phyloP scores from a whole-genome alignment of 208 protist species.

The Trypanosoma scelopori region DNA sequence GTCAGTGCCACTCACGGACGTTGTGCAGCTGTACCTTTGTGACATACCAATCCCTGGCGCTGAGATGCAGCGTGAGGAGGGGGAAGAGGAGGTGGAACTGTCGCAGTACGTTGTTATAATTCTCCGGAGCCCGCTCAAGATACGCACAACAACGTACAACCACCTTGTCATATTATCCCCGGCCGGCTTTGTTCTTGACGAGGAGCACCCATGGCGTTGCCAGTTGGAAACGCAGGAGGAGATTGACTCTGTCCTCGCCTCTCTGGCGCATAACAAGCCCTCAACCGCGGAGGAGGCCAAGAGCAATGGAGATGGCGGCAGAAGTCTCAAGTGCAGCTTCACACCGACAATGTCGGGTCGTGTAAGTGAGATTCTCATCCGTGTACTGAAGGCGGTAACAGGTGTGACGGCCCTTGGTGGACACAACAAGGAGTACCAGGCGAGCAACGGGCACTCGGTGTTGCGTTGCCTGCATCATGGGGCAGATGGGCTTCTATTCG shows the following conservation, averaged over 20 bases:
- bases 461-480: constrained; percentile 75
- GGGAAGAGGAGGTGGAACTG: constrained; percentile 16
- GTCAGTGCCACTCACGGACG: constrained; percentile 61
- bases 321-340: constrained; percentile 35
- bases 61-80: background rate
- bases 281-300: constrained; percentile 3
- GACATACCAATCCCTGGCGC: constrained; percentile 26
- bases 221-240: constrained; percentile 78
- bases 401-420: constrained; percentile 74
- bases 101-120: constrained; percentile 85
- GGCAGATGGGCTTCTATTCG: constrained; percentile 73
- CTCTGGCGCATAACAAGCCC: constrained; percentile 24
- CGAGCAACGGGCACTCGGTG: constrained; percentile 51
- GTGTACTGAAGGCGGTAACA: constrained; percentile 72
- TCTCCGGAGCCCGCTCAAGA: constrained; percentile 65
- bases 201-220: constrained; percentile 71
- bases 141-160: constrained; percentile 74
- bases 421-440: constrained; percentile 80
- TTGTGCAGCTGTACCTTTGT: constrained; percentile 78
- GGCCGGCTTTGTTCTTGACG: constrained; percentile 50
- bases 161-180: constrained; percentile 85
- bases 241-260: constrained; percentile 47
- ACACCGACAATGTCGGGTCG: constrained; percentile 74
- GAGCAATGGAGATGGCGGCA: constrained; percentile 32
- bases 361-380: constrained; percentile 84